These are phyloP conservation scores for Ophiostoma perfectum DNA, from an alignment of 2,329 filamentous ascomycete species.

Conservation along the genomic window DNA sequence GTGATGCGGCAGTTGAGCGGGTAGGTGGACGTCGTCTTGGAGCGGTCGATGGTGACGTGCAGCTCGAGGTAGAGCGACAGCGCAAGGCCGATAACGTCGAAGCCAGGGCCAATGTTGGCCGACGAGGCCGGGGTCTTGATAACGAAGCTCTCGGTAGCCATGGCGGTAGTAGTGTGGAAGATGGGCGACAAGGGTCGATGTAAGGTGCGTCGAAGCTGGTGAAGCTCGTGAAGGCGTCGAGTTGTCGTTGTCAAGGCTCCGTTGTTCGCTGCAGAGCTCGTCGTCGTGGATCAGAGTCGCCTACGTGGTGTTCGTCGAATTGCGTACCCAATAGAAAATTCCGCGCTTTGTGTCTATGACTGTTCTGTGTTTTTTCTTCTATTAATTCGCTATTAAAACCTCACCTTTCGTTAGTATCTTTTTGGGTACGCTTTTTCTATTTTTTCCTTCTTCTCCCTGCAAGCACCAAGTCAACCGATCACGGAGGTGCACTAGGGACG, in stretches of 20 bases:
- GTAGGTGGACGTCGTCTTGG: conserved; percentile 47
- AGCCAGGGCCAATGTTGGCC: conserved; percentile 94
- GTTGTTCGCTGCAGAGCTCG: background rate
- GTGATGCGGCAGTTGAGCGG: conserved; percentile 83
- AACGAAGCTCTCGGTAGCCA: conserved; percentile 51
- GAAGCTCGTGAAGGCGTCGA: background rate
- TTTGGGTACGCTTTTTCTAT: conserved; percentile 1
- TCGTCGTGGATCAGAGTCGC: background rate
- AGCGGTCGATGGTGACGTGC: conserved; percentile 67
- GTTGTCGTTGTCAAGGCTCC: background rate
- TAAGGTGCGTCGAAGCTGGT: too few relatives aligned
- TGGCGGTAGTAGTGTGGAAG: conserved; percentile 12
- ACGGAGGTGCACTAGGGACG: background rate
- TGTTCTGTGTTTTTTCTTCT: conserved; percentile 4
- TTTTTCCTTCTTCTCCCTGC: background rate
- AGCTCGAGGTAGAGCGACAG: conserved; percentile 92
- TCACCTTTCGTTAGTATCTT: background rate
- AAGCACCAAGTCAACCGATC: background rate
- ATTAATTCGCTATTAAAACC: background rate
- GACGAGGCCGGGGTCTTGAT: conserved; percentile 89
- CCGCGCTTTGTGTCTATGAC: conserved; percentile 3
- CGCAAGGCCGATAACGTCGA: conserved; percentile 94
- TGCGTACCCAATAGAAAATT: conserved; percentile 15
- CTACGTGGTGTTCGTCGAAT: background rate
- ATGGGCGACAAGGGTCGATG: background rate